Conservation (phyloP, 495 filamentous ascomycete genomes). For the Darksidea phi region DNA sequence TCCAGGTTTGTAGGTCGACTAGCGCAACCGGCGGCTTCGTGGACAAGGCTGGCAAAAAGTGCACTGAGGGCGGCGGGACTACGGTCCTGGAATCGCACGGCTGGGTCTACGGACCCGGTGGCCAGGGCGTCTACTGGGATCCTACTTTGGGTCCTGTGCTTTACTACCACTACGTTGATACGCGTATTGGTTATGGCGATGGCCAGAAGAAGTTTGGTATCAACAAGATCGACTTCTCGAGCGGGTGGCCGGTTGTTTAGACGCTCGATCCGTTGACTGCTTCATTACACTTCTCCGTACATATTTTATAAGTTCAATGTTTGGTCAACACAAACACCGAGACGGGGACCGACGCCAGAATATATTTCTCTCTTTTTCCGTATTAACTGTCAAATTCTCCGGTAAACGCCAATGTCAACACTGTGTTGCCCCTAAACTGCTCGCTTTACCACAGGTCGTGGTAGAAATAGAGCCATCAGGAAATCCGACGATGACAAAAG, state of each 20-base stretch:
- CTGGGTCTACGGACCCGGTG: slow-evolving; percentile 68
- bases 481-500: too few relatives aligned
- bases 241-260: slow-evolving; percentile 68
- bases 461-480: too few relatives aligned
- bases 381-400: too few relatives aligned
- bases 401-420: too few relatives aligned
- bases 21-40: slow-evolving; percentile 57
- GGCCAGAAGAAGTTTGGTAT: slow-evolving; percentile 65
- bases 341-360: too few relatives aligned
- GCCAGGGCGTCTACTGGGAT: slow-evolving; percentile 59
- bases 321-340: too few relatives aligned
- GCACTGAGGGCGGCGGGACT: slow-evolving; percentile 61
- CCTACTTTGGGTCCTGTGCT: slow-evolving; percentile 54
- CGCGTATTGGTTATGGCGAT: slow-evolving; percentile 62
- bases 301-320: too few relatives aligned
- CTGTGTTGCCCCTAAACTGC: too few relatives aligned
- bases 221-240: slow-evolving; percentile 63
- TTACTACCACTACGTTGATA: slow-evolving; percentile 73
- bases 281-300: too few relatives aligned
- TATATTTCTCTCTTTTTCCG: too few relatives aligned
- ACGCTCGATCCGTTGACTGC: too few relatives aligned
- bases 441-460: too few relatives aligned
- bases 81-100: slow-evolving; percentile 61
- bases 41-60: slow-evolving; percentile 58
- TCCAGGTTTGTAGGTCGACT: slow-evolving; percentile 60